phyloP scores from a whole-genome alignment of 441 rosid genomes.

The Erysimum pusillum region DNA sequence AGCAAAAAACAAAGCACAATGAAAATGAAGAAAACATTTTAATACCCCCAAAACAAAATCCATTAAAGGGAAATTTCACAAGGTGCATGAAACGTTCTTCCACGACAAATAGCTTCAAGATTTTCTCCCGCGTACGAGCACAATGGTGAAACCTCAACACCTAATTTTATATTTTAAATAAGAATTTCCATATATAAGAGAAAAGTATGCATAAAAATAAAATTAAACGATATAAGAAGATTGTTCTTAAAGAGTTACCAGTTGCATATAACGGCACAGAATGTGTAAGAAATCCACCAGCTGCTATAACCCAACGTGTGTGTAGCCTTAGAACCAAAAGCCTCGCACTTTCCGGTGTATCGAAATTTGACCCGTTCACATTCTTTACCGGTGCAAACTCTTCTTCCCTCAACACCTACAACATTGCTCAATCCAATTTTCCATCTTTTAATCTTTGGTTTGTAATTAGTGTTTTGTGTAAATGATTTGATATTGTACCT shows the following conservation, averaged over 20 bases:
- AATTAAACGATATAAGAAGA: background rate
- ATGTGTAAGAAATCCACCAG: slow-evolving; percentile 97
- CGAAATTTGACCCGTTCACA: slow-evolving; percentile 89
- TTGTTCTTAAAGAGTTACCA: slow-evolving; percentile 50
- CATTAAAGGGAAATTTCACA: slow-evolving; percentile 84
- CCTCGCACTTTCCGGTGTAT: slow-evolving; percentile 95
- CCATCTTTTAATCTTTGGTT: background rate
- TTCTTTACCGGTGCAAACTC: slow-evolving; percentile 99
- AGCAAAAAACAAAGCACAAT: slow-evolving; percentile 9
- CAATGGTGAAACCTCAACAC: slow-evolving; percentile 96
- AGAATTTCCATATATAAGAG: background rate
- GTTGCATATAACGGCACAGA: slow-evolving; percentile 94
- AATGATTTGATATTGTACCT: slow-evolving; percentile 57
- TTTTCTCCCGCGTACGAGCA: slow-evolving; percentile 93
- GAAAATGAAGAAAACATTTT: slow-evolving; percentile 10
- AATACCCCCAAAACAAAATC: background rate
- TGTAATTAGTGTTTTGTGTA: background rate
- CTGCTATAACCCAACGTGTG: slow-evolving; percentile 95
- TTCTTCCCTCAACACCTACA: slow-evolving; percentile 89
- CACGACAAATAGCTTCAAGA: slow-evolving; percentile 90
- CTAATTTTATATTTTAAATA: slow-evolving; percentile 44
- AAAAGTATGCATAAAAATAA: background rate
- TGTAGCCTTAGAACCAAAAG: slow-evolving; percentile 89
- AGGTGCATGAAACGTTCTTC: slow-evolving; percentile 97
- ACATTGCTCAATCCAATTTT: slow-evolving; percentile 1